Conservation (phyloP, 2,329 filamentous ascomycete genomes). For the Aspergillus novoparasiticus region DNA sequence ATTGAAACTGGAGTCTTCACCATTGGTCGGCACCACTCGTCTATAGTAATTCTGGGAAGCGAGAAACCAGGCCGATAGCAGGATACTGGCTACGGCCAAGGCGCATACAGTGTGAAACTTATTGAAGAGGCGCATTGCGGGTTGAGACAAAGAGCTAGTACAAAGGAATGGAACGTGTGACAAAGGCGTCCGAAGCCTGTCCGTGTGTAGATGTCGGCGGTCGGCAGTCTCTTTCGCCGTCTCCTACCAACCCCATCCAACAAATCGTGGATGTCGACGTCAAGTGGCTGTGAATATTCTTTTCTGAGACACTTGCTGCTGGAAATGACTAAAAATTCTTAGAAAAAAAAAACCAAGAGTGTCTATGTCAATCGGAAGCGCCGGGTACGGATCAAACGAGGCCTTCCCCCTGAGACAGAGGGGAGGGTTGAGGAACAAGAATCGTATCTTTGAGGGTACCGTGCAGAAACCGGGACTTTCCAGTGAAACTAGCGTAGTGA, state of each 20-base stretch:
- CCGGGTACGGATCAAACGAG: constrained; percentile 7
- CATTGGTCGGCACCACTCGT: constrained; percentile 20
- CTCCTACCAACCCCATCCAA: background rate
- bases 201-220: background rate
- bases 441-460: constrained; percentile 8
- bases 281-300: background rate
- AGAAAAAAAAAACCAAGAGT: background rate
- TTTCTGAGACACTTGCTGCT: background rate
- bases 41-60: constrained; percentile 27
- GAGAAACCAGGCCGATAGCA: constrained; percentile 33
- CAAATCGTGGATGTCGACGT: background rate
- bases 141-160: constrained; percentile 16
- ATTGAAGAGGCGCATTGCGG: constrained; percentile 30
- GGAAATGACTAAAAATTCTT: background rate
- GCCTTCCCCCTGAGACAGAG: constrained; percentile 11
- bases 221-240: background rate
- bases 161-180: constrained; percentile 13
- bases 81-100: constrained; percentile 32
- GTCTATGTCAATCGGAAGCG: background rate
- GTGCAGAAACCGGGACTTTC: constrained; percentile 10
- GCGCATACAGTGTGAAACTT: constrained; percentile 35
- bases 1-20: constrained; percentile 22
- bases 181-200: constrained; percentile 1
- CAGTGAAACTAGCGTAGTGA: constrained; percentile 8
- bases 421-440: background rate